A percentile compares a stretch with the other conserved stretches of the same genome.
phyloP scores from a whole-genome alignment of 1,284 basidiomycete genomes.

The Ganoderma leucocontextum region DNA sequence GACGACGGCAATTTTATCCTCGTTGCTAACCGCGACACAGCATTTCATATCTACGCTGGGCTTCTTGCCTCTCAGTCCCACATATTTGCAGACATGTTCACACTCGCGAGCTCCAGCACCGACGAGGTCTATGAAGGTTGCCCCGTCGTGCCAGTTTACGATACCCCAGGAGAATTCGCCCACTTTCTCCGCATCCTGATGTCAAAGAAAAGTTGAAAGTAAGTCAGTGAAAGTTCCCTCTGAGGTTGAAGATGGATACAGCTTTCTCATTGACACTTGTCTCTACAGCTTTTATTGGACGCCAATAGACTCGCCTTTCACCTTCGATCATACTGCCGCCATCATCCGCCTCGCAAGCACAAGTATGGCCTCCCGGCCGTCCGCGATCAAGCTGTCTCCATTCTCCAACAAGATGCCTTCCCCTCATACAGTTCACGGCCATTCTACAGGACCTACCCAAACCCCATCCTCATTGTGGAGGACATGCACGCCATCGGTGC shows the following conservation, averaged over 20 bases:
- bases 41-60: slow-evolving; percentile 28
- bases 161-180: slow-evolving; percentile 20
- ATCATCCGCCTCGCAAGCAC: slow-evolving; percentile 15
- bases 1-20: slow-evolving; percentile 7
- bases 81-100: slow-evolving; percentile 31
- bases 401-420: background rate
- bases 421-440: background rate
- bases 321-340: slow-evolving; percentile 3
- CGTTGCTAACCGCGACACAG: background rate
- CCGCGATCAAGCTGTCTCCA: background rate
- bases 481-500: slow-evolving; percentile 14
- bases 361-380: slow-evolving; percentile 21
- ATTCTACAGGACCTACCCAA: background rate
- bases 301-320: background rate
- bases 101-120: slow-evolving; percentile 23
- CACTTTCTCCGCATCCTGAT: slow-evolving; percentile 2
- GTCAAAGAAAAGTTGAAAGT: background rate
- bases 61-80: slow-evolving; percentile 29
- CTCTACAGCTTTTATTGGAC: background rate
- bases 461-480: slow-evolving; percentile 7
- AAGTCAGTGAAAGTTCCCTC: too few relatives aligned
- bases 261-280: too few relatives aligned
- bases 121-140: slow-evolving; percentile 25
- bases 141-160: slow-evolving; percentile 26
- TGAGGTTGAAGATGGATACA: too few relatives aligned